These are phyloP conservation scores for Pyropia haitanensis DNA, from an alignment of 23 red algal species.

Conservation along the genomic window DNA sequence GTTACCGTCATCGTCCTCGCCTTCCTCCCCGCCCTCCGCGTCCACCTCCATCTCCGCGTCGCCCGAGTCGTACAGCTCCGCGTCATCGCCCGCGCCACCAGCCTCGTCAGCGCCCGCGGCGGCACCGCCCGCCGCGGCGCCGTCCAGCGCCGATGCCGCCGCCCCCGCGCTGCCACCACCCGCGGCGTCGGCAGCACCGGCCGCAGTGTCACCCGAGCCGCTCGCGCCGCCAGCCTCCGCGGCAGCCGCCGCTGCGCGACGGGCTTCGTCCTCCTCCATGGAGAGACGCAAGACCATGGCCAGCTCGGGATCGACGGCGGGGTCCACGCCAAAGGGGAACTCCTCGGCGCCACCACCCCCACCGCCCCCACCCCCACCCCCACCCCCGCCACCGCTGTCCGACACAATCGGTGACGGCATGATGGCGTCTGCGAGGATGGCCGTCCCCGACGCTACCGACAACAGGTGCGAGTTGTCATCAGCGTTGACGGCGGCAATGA, in stretches of 20 bases:
- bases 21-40: background rate
- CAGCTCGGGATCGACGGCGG: conserved; percentile 85
- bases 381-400: conserved; percentile 23
- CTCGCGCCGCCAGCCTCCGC: conserved; percentile 12
- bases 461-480: conserved; percentile 74
- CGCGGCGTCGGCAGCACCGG: background rate
- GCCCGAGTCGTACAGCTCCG: conserved; percentile 49
- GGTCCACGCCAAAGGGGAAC: conserved; percentile 65
- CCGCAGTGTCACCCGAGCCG: too few species aligned
- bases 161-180: background rate
- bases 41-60: conserved; percentile 8
- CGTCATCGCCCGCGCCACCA: conserved; percentile 43
- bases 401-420: conserved; percentile 58
- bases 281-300: conserved; percentile 87
- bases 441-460: conserved; percentile 49
- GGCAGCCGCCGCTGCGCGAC: conserved; percentile 62
- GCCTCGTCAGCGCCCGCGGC: conserved; percentile 2
- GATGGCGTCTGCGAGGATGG: conserved; percentile 60
- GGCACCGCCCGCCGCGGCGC: background rate
- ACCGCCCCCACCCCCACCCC: conserved; percentile 24
- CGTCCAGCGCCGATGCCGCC: background rate
- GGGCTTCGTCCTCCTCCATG: conserved; percentile 90
- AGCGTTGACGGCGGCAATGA: conserved; percentile 82
- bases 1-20: conserved; percentile 32
- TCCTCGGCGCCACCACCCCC: conserved; percentile 25